Conservation (phyloP, 345 rosid genomes). For the Pugionium cornutum region DNA sequence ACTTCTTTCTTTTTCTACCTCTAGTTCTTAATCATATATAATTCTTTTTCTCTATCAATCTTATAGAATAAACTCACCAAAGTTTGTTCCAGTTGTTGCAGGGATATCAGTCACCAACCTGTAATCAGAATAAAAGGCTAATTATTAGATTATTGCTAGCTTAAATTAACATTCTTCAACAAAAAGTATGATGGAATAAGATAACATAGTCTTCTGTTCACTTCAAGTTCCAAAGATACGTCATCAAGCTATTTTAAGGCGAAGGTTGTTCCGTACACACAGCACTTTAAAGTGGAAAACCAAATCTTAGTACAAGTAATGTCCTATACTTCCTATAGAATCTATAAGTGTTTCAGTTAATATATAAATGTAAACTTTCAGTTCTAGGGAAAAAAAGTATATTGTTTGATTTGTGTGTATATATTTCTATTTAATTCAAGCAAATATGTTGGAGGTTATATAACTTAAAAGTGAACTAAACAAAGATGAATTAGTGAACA, state of each 20-base stretch:
- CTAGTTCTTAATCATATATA: not conserved
- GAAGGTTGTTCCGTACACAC: constrained; percentile 13
- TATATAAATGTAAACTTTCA: not conserved
- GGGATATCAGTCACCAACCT: constrained; percentile 49
- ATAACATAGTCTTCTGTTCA: not conserved
- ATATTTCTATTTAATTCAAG: constrained; percentile 1
- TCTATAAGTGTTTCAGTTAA: not conserved
- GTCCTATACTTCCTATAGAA: constrained; percentile 14
- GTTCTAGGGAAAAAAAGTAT: no score
- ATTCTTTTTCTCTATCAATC: constrained; percentile 3
- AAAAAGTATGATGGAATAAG: no score
- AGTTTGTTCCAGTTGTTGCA: constrained; percentile 41
- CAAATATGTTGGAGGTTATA: not conserved
- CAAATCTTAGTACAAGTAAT: constrained; percentile 18
- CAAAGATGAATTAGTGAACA: constrained; percentile 15
- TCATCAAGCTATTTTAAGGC: not conserved
- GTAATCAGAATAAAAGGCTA: not conserved
- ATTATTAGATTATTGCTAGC: not conserved
- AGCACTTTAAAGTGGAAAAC: constrained; percentile 24
- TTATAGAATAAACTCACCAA: constrained; percentile 35
- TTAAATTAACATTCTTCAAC: no score
- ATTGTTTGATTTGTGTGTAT: no score
- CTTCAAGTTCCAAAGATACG: constrained; percentile 13
- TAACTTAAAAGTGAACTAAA: not conserved
- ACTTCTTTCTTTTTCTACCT: not conserved